Conservation (phyloP, 352 stramenopile genomes). For the Pythium periplocum region DNA sequence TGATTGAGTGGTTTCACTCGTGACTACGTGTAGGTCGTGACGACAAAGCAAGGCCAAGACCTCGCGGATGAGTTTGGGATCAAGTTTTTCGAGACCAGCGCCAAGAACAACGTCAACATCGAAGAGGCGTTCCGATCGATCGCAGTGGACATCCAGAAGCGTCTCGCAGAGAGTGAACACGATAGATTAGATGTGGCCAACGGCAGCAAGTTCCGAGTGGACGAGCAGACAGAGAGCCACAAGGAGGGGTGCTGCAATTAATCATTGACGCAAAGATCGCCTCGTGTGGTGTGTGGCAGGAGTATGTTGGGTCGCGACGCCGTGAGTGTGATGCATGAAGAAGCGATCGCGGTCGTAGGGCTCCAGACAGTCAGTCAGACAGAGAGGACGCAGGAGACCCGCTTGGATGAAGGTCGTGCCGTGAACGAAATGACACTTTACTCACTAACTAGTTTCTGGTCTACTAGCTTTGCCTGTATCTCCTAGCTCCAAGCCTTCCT, state of each 20-base stretch:
- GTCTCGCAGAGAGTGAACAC: conserved; percentile 79
- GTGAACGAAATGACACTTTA: too few species aligned
- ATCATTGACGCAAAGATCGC: too few species aligned
- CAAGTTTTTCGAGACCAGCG: conserved; percentile 93
- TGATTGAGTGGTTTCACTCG: conserved; percentile 12
- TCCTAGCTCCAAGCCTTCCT: too few species aligned
- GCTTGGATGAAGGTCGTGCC: too few species aligned
- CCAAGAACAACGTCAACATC: conserved; percentile 93
- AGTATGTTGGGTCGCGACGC: too few species aligned
- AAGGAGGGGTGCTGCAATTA: conserved; percentile 82
- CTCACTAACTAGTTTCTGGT: too few species aligned
- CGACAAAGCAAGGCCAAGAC: conserved; percentile 89
- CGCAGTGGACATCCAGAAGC: conserved; percentile 87
- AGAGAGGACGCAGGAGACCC: too few species aligned
- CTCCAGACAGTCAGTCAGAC: too few species aligned
- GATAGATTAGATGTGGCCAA: conserved; percentile 88
- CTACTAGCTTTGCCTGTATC: too few species aligned
- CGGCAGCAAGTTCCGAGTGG: conserved; percentile 79
- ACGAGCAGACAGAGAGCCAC: conserved; percentile 69
- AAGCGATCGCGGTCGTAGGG: too few species aligned
- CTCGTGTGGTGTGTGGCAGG: too few species aligned
- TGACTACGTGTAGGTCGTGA: conserved; percentile 68
- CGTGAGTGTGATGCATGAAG: too few species aligned
- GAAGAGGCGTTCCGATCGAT: conserved; percentile 86
- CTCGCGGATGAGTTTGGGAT: conserved; percentile 93